phyloP scores from a whole-genome alignment of 2,329 filamentous ascomycete genomes.

The Blastomyces emzantsi region DNA sequence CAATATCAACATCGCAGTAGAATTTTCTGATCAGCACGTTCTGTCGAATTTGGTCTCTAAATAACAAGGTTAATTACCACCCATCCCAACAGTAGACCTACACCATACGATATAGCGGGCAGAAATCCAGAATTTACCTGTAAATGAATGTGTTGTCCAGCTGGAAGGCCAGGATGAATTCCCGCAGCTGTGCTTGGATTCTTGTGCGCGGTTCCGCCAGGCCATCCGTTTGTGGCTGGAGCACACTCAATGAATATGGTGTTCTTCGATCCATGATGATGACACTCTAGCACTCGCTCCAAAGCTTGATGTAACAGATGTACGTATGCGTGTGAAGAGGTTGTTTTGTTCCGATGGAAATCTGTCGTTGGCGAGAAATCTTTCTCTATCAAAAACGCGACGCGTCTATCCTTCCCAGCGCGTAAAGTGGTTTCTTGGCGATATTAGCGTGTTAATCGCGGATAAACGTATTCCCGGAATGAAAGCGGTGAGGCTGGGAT shows the following conservation, averaged over 20 bases:
- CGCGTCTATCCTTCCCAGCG: constrained; percentile 26
- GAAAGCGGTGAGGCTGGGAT: constrained; percentile 7
- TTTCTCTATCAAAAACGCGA: constrained; percentile 23
- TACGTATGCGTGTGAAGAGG: constrained; percentile 11
- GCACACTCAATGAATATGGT: constrained; percentile 76
- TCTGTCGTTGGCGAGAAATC: neutral
- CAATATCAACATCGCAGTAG: constrained; percentile 93
- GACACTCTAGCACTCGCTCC: constrained; percentile 10
- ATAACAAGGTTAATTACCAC: constrained; percentile 9
- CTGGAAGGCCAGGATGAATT: constrained; percentile 88
- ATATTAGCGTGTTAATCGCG: neutral
- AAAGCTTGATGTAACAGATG: constrained; percentile 15
- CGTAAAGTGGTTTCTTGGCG: constrained; percentile 33
- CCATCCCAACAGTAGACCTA: neutral
- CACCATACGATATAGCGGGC: neutral
- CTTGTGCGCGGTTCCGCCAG: constrained; percentile 61
- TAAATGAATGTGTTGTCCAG: constrained; percentile 94
- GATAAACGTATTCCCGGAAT: constrained; percentile 6
- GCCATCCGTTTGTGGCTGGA: constrained; percentile 57
- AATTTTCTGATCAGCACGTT: constrained; percentile 92
- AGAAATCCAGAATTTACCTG: constrained; percentile 48
- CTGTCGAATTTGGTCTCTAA: constrained; percentile 85
- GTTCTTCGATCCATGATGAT: constrained; percentile 72
- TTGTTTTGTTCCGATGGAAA: neutral
- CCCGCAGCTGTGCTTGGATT: constrained; percentile 69